Conservation (phyloP, 2,329 filamentous ascomycete genomes). For the Diaporthe australafricana region DNA sequence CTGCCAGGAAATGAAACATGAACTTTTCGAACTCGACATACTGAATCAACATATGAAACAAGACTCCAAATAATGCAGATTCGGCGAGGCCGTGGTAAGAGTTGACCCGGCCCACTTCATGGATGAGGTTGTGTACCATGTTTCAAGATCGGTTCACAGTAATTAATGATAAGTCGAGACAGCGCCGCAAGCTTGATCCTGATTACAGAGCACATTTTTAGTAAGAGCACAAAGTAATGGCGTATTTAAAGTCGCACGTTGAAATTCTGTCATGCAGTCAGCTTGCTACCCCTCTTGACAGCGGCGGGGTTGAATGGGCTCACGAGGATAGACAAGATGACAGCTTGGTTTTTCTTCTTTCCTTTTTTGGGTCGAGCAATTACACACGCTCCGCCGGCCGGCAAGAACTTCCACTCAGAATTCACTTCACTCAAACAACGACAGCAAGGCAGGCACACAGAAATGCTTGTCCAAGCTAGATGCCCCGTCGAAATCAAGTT, state of each 20-base stretch:
- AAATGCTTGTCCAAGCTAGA: too few species aligned
- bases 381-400: background rate
- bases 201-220: background rate
- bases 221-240: background rate
- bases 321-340: background rate
- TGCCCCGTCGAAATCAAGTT: too few species aligned
- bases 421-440: too few species aligned
- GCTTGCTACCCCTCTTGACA: background rate
- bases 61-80: background rate
- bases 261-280: background rate
- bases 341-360: background rate
- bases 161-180: background rate
- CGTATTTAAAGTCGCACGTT: background rate
- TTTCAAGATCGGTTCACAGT: background rate
- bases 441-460: too few species aligned
- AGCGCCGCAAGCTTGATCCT: background rate
- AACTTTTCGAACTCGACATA: constrained; percentile 1
- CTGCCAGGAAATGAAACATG: constrained; percentile 19
- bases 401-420: background rate
- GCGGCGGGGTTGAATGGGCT: background rate
- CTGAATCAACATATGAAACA: constrained; percentile 23
- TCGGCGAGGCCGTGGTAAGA: background rate
- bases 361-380: background rate
- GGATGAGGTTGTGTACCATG: background rate
- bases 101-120: constrained; percentile 2